phyloP scores from a whole-genome alignment of 306 rosid genomes.

The Sicyos baderoa region DNA sequence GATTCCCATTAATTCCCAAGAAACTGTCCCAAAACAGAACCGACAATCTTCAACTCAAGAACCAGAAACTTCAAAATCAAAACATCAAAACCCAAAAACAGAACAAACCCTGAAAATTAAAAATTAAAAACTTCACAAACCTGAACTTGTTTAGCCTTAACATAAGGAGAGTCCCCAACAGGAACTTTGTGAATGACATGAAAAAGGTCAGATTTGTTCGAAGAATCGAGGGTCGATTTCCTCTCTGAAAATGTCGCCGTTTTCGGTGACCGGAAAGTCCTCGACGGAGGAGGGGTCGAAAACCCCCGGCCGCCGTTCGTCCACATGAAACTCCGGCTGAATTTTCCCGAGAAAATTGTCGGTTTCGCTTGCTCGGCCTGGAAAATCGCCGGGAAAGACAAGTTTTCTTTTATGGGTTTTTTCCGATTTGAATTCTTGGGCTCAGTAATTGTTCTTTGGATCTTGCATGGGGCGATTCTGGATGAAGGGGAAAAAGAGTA shows the following conservation, averaged over 20 bases:
- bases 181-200: constrained; percentile 77
- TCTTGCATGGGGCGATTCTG: constrained; percentile 17
- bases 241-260: constrained; percentile 45
- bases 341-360: constrained; percentile 23
- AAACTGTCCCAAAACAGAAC: too few species aligned
- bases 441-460: constrained; percentile 10
- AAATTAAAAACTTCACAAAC: constrained; percentile 23
- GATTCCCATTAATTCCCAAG: too few species aligned
- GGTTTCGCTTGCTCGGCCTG: neutral
- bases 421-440: neutral
- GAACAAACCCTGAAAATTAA: neutral
- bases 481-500: constrained; percentile 24
- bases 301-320: constrained; percentile 35
- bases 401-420: neutral
- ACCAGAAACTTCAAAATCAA: neutral
- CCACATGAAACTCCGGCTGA: constrained; percentile 30
- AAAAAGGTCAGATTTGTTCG: constrained; percentile 38
- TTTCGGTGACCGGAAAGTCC: constrained; percentile 25
- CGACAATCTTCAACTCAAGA: neutral
- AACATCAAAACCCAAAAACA: neutral
- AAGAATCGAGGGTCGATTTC: constrained; percentile 34
- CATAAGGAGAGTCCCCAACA: constrained; percentile 84
- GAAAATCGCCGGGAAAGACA: neutral
- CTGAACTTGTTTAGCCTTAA: constrained; percentile 91
- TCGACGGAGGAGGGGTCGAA: constrained; percentile 42